Conservation (phyloP, 306 rosid species). For the Trifolium subterraneum region DNA sequence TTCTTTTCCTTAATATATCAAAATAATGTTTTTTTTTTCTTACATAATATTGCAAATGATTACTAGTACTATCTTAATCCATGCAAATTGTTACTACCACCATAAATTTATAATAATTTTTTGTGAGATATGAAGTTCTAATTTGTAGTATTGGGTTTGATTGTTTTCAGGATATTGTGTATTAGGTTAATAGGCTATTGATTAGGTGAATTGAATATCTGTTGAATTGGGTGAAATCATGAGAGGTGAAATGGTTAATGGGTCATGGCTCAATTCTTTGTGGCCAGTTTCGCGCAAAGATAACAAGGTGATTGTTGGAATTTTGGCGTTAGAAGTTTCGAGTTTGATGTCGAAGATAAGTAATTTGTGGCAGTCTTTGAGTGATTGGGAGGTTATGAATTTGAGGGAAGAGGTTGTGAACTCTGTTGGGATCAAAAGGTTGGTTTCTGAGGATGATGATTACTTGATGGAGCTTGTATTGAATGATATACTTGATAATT, state of each 20-base stretch:
- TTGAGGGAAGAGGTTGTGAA: conserved; percentile 61
- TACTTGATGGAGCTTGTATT: conserved; percentile 71
- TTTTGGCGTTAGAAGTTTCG: conserved; percentile 75
- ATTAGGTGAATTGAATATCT: conserved; percentile 23
- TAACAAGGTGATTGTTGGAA: conserved; percentile 65
- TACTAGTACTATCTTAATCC: conserved; percentile 1
- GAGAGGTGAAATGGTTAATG: conserved; percentile 62
- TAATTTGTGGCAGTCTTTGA: conserved; percentile 77
- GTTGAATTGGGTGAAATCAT: conserved; percentile 39
- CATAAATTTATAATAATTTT: background rate
- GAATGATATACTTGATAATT: conserved; percentile 75
- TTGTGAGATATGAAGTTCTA: conserved; percentile 31
- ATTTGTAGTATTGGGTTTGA: conserved; percentile 31
- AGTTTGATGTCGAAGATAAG: conserved; percentile 77
- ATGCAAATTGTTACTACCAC: too few relatives aligned
- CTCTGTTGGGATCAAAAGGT: conserved; percentile 63
- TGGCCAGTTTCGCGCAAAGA: conserved; percentile 72
- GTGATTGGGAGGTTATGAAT: conserved; percentile 59
- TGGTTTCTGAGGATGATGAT: conserved; percentile 69
- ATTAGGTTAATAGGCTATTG: conserved; percentile 31
- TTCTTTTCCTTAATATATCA: background rate
- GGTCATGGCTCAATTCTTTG: conserved; percentile 62
- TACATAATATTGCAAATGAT: conserved; percentile 2
- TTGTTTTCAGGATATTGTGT: conserved; percentile 49
- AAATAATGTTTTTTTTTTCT: background rate